phyloP scores from a whole-genome alignment of 2,329 filamentous ascomycete species.

The Hymenoscyphus fructigenus region DNA sequence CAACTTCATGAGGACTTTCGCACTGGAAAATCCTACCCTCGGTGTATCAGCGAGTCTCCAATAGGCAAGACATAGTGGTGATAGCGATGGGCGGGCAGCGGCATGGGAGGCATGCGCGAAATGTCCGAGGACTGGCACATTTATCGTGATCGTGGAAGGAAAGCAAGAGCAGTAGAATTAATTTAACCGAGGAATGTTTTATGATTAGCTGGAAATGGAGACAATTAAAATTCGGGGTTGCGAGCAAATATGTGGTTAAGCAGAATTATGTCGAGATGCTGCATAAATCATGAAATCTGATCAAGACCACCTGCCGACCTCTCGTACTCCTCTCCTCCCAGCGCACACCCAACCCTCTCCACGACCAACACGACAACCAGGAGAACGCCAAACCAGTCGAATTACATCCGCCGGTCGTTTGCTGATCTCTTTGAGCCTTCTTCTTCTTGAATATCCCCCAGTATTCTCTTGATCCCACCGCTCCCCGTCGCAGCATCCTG shows the following conservation, averaged over 20 bases:
- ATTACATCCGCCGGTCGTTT: constrained; percentile 17
- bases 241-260: constrained; percentile 20
- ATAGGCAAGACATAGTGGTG: background rate
- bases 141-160: background rate
- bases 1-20: background rate
- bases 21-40: background rate
- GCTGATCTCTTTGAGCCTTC: constrained; percentile 18
- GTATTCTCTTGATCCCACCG: constrained; percentile 24
- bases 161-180: background rate
- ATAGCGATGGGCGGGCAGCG: background rate
- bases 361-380: constrained; percentile 23
- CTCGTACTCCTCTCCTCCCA: constrained; percentile 26
- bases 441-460: constrained; percentile 14
- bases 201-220: constrained; percentile 18
- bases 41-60: background rate
- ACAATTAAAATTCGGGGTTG: constrained; percentile 22
- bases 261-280: constrained; percentile 18
- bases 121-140: constrained; percentile 11
- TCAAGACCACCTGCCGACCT: constrained; percentile 15
- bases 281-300: constrained; percentile 17
- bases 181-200: constrained; percentile 11
- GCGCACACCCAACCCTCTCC: constrained; percentile 21
- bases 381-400: constrained; percentile 27
- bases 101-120: constrained; percentile 10
- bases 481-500: constrained; percentile 27